These are phyloP conservation scores for Phytophthora meadii DNA, from an alignment of 352 stramenopile species.

Conservation along the genomic window DNA sequence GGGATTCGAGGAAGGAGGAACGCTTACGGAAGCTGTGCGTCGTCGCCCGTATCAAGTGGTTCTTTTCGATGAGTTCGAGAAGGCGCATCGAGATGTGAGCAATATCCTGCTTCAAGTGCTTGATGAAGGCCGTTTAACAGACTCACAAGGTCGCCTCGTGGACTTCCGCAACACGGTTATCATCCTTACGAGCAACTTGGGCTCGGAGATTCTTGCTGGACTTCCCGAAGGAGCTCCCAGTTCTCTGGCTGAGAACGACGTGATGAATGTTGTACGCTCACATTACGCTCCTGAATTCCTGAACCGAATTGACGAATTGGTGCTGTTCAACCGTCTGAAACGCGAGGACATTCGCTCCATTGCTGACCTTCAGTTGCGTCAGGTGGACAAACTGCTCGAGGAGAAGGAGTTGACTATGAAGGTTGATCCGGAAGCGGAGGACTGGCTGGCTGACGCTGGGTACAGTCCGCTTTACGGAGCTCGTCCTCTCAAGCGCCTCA, in stretches of 20 bases:
- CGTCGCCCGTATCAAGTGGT: slow-evolving; percentile 95
- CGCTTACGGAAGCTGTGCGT: slow-evolving; percentile 96
- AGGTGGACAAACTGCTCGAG: slow-evolving; percentile 90
- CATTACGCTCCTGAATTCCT: slow-evolving; percentile 98
- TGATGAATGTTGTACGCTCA: slow-evolving; percentile 91
- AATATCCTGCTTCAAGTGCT: slow-evolving; percentile 96
- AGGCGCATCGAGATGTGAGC: slow-evolving; percentile 96
- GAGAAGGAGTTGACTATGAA: slow-evolving; percentile 93
- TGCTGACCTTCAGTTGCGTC: slow-evolving; percentile 94
- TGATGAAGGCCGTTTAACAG: slow-evolving; percentile 93
- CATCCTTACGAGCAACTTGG: slow-evolving; percentile 98
- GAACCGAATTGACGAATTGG: slow-evolving; percentile 98
- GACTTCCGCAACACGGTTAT: slow-evolving; percentile 98
- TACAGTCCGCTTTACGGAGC: slow-evolving; percentile 98
- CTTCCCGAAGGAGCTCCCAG: slow-evolving; percentile 65
- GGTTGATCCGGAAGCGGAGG: slow-evolving; percentile 89
- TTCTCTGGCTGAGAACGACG: slow-evolving; percentile 70
- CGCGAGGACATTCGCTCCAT: slow-evolving; percentile 94
- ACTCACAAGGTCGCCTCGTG: slow-evolving; percentile 94
- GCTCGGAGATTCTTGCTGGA: slow-evolving; percentile 86
- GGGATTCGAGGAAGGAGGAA: slow-evolving; percentile 95
- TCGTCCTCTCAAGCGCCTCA: slow-evolving; percentile 95
- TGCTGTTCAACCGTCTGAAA: slow-evolving; percentile 97
- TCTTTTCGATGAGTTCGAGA: slow-evolving; percentile 99
- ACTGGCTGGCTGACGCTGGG: slow-evolving; percentile 93